A percentile compares a stretch with the other conserved stretches of the same genome.
These are phyloP conservation scores for Echinosophora koreensis DNA, from an alignment of 306 rosid genomes.

Conservation along the genomic window DNA sequence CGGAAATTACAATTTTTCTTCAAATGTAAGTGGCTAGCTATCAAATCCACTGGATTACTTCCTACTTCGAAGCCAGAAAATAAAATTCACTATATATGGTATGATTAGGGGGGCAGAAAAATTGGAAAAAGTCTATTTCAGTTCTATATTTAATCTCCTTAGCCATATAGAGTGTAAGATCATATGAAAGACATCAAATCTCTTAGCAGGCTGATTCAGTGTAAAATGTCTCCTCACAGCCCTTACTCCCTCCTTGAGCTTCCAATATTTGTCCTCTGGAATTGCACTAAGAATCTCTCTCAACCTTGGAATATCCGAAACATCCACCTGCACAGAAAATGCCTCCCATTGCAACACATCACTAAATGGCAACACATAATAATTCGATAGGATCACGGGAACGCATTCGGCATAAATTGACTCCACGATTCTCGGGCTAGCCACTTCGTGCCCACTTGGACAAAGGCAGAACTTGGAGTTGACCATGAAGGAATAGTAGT, in stretches of 20 bases:
- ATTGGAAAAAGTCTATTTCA: conserved; percentile 35
- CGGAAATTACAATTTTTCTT: background rate
- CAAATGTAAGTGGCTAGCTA: background rate
- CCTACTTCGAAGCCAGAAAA: background rate
- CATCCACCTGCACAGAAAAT: conserved; percentile 66
- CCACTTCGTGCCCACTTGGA: conserved; percentile 89
- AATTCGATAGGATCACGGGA: conserved; percentile 64
- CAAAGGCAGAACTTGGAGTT: conserved; percentile 80
- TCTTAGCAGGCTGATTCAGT: conserved; percentile 69
- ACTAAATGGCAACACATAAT: conserved; percentile 67
- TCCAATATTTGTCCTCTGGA: conserved; percentile 59
- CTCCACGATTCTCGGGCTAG: conserved; percentile 88
- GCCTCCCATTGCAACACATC: conserved; percentile 80
- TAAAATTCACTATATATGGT: background rate
- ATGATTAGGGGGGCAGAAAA: background rate
- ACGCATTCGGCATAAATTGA: conserved; percentile 82
- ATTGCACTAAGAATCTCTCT: conserved; percentile 64
- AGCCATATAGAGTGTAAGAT: conserved; percentile 80
- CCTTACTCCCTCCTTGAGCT: conserved; percentile 65
- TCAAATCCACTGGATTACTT: background rate
- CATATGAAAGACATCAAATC: conserved; percentile 81
- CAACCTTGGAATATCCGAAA: conserved; percentile 69
- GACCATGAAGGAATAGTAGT: conserved; percentile 77
- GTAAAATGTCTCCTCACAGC: conserved; percentile 74
- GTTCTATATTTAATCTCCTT: conserved; percentile 67